phyloP scores from a whole-genome alignment of 805 yeast genomes.

The Nakazawaea ambrosiae region DNA sequence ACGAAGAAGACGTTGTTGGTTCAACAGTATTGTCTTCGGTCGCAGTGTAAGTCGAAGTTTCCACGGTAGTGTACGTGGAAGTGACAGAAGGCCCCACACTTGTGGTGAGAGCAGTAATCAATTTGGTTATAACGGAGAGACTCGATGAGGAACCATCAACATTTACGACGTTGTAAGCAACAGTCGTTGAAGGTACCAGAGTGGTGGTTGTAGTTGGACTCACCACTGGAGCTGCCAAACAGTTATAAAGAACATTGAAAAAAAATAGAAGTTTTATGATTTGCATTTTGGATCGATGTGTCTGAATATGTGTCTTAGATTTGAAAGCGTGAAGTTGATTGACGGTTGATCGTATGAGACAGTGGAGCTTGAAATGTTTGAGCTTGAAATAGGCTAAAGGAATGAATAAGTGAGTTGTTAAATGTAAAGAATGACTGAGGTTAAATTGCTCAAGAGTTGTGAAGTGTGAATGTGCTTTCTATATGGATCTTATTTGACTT shows the following conservation, averaged over 20 bases:
- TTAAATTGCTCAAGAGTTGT: too few relatives aligned
- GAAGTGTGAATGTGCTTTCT: too few relatives aligned
- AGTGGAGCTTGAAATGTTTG: too few relatives aligned
- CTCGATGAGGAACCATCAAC: constrained; percentile 7
- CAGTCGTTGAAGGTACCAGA: background rate
- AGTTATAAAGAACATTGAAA: background rate
- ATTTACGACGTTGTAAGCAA: constrained; percentile 8
- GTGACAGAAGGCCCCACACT: background rate
- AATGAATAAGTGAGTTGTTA: too few relatives aligned
- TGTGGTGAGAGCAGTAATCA: background rate
- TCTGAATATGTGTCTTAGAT: too few relatives aligned
- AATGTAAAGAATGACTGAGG: too few relatives aligned
- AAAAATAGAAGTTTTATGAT: too few relatives aligned
- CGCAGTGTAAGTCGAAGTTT: background rate
- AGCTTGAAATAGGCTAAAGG: too few relatives aligned
- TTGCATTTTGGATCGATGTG: background rate
- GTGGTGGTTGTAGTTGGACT: background rate
- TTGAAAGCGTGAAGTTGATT: too few relatives aligned
- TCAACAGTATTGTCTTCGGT: background rate
- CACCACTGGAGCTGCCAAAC: constrained; percentile 2
- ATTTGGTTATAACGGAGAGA: background rate
- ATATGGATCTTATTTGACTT: too few relatives aligned
- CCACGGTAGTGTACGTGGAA: background rate
- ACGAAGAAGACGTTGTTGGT: background rate
- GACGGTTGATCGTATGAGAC: too few relatives aligned